Evolutionary conservation across 1,284 basidiomycete genomes (phyloP).

Genomic region (Irpex sp.): DNA sequence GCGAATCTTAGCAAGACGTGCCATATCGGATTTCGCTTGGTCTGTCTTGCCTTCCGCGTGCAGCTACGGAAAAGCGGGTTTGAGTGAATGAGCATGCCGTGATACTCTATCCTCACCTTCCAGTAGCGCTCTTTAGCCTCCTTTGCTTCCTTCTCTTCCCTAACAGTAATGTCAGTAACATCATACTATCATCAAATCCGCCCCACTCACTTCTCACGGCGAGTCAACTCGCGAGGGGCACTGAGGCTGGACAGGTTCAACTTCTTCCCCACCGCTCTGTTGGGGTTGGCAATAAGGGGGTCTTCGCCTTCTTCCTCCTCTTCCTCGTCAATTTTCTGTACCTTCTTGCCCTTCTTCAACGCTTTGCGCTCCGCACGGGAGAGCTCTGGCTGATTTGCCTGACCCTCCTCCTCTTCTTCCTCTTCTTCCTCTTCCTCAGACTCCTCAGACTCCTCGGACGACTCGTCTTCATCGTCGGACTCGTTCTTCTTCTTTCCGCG

Average conservation of each 20-base stretch:
- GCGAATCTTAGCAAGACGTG: slow-evolving; percentile 82
- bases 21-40: slow-evolving; percentile 83
- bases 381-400: slow-evolving; percentile 22
- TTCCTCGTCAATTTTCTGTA: slow-evolving; percentile 20
- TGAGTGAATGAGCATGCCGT: neutral
- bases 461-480: slow-evolving; percentile 26
- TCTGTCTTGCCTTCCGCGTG: slow-evolving; percentile 81
- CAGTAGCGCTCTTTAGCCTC: slow-evolving; percentile 83
- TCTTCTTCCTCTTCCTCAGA: slow-evolving; percentile 10
- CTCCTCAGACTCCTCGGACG: slow-evolving; percentile 21
- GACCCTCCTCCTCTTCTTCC: slow-evolving; percentile 8
- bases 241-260: slow-evolving; percentile 23
- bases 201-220: slow-evolving; percentile 24
- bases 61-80: slow-evolving; percentile 39
- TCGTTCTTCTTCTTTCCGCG: slow-evolving; percentile 17
- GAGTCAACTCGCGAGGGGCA: slow-evolving; percentile 25
- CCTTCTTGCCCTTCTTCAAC: slow-evolving; percentile 28
- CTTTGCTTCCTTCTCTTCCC: slow-evolving; percentile 87
- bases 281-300: slow-evolving; percentile 28
- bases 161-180: slow-evolving; percentile 27
- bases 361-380: slow-evolving; percentile 25
- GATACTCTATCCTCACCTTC: slow-evolving; percentile 53
- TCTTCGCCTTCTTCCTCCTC: slow-evolving; percentile 30
- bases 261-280: slow-evolving; percentile 26
- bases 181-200: neutral